Base-by-base conservation (phyloP, 2,329 filamentous ascomycete species). In the Aureobasidium sp. region DNA sequence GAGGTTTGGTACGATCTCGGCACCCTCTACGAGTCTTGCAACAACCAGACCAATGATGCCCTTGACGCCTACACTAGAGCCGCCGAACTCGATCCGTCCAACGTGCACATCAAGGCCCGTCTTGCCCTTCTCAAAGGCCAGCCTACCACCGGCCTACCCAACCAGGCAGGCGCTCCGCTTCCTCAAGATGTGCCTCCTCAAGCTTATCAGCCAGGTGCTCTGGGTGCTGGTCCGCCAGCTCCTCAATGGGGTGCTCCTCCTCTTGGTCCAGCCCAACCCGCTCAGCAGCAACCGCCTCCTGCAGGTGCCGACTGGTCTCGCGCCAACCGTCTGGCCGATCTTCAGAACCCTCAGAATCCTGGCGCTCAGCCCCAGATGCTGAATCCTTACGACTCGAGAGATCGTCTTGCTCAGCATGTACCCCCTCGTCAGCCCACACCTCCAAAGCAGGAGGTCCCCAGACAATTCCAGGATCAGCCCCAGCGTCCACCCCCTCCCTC, bases 1-100 rank as follows among this genome's bases (percentile, higher is more conserved):
- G 93, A 98, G 70, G 93, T 98, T 48, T 98, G 93, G 93, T 98
- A 97, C 70, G 93, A 98, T 70, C 76, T 98, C 34, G 93, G 93
- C 58, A 98, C 93, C 62, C 66, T 98, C 76, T 98, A 98, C 66
- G 93, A 98, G 70, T 95, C 90, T 22, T 98, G 93, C 71, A 97
- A 98, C 77, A 97, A 97, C 72, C 93, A 98, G 71, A 95, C 95
- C 55, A 88, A 84, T 49, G 93, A 98, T 74, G 93, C 93, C 1
- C 78, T 97, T 39, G 93, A 98, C 69, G 93, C 93, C 5, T 98
- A 97, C 68, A 87, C 91, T 64, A 83, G 93, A 61, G 93, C 93
- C 35, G 90, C 90, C 30, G 93, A 98, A 68, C 81, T 98, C 59
- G 93, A 98, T 66, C 91, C 93, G 0, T 78, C 76, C 57, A 97